Evolutionary conservation across 441 rosid genomes (phyloP), one percentile per base, ranked within the genome.

Genomic region (Biscutella laevigata): DNA sequence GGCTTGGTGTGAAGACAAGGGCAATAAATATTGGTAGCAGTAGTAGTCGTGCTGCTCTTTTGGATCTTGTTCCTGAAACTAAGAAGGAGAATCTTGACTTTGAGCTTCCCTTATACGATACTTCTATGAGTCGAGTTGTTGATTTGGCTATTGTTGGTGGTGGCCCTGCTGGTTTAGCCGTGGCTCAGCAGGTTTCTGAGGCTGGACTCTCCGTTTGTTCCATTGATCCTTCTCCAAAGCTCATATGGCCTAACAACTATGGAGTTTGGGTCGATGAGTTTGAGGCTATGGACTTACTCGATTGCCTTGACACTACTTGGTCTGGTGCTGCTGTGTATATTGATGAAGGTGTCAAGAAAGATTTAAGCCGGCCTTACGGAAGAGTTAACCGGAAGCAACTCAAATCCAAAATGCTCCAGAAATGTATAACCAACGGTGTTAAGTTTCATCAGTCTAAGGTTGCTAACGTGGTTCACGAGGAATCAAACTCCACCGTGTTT

Each of bases 211-310:
- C 88, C 0, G 98, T 90, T 26, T 83, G 90, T 69, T 74, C 78
- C 1, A 84, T 90, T 15, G 95, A 90, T 38, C 98, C 98, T 0
- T 86, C 72, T 29, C 98, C 95, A 2, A 77, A 71, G 58, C 74
- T 90, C 71, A 84, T 90, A 19, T 90, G 95, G 95, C 98, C 98
- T 28, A 90, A 90, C 61, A 90, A 90, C 59, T 90, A 90, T 35
- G 98, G 98, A 10, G 98, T 87, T 59, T 90, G 98, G 96, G 96
- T 90, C 57, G 96, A 90, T 65, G 96, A 90, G 57, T 90, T 90
- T 54, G 96, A 84, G 64, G 96, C 95, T 55, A 82, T 90, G 98
- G 90, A 83, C 73, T 72, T 90, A 59, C 82, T 90, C 7, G 98
- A 90, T 35, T 90, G 94, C 68, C 92, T 86, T 2, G 97, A 90